phyloP scores from a whole-genome alignment of 1,284 basidiomycete species.

The Phellopilus nigrolimitatus region DNA sequence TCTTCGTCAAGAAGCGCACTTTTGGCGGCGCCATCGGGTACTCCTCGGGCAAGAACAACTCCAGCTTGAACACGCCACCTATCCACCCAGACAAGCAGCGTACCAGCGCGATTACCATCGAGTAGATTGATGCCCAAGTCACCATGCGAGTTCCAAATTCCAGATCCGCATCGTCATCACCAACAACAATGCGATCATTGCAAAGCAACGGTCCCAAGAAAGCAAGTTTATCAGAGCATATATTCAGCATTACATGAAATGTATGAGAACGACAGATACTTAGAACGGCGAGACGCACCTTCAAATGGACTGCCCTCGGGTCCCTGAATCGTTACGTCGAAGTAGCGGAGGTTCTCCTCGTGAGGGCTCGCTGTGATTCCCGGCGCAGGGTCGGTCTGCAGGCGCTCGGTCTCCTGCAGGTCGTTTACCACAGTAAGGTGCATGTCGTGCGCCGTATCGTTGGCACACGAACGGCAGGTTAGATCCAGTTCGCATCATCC shows the following conservation, averaged over 20 bases:
- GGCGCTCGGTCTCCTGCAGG: constrained; percentile 95
- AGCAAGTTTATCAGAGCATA: constrained; percentile 13
- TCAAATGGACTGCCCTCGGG: constrained; percentile 94
- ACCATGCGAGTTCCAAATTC: too few species aligned
- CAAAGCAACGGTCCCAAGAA: background rate
- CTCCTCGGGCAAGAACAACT: constrained; percentile 97
- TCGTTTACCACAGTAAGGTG: constrained; percentile 40
- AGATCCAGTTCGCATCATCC: too few species aligned
- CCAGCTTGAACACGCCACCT: constrained; percentile 93
- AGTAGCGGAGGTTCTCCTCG: constrained; percentile 97
- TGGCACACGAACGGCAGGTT: too few species aligned
- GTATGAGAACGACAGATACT: constrained; percentile 1
- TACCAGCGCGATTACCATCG: too few species aligned
- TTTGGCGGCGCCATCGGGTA: constrained; percentile 99
- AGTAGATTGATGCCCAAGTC: too few species aligned
- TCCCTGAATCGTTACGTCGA: constrained; percentile 95
- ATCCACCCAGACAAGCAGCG: too few species aligned
- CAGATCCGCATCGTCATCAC: too few species aligned
- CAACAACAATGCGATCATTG: background rate
- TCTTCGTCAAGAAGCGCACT: constrained; percentile 98
- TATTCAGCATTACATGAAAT: too few species aligned
- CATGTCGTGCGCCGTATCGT: constrained; percentile 46
- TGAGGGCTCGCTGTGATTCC: constrained; percentile 93
- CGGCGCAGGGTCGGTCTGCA: constrained; percentile 93
- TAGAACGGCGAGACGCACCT: constrained; percentile 69